phyloP scores from a whole-genome alignment of 176 grass and related monocot genomes.

The Cenchrus fungigraminus region DNA sequence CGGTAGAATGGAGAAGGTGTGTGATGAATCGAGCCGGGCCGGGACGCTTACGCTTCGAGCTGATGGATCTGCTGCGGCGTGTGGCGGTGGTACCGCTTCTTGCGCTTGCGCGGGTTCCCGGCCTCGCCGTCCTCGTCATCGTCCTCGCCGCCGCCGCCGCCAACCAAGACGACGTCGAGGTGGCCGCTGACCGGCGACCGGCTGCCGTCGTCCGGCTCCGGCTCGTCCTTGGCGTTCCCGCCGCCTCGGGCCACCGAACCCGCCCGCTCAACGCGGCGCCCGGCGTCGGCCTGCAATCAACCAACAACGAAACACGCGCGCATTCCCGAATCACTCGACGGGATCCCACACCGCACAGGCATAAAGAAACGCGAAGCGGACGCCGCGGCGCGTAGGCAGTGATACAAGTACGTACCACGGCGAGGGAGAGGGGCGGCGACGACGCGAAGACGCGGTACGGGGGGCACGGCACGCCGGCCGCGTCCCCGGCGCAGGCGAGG shows the following conservation, averaged over 20 bases:
- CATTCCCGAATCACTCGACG: slow-evolving; percentile 6
- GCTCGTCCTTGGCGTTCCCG: not conserved
- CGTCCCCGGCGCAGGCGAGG: slow-evolving; percentile 38
- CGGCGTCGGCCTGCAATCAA: slow-evolving; percentile 31
- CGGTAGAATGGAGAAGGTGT: not conserved
- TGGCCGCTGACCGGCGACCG: slow-evolving; percentile 51
- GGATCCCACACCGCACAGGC: not conserved
- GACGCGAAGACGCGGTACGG: slow-evolving; percentile 49
- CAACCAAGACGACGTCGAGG: slow-evolving; percentile 39
- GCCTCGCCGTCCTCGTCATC: slow-evolving; percentile 42
- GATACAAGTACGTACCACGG: slow-evolving; percentile 43
- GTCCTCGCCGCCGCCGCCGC: slow-evolving; percentile 34
- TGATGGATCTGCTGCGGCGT: slow-evolving; percentile 84
- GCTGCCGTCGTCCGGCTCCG: slow-evolving; percentile 58
- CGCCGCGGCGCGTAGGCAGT: not conserved
- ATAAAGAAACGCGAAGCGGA: not conserved
- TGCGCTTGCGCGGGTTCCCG: slow-evolving; percentile 61
- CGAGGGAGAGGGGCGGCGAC: slow-evolving; percentile 66
- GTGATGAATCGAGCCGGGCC: not conserved
- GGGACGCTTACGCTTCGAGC: slow-evolving; percentile 69
- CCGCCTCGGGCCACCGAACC: not conserved
- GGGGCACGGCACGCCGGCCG: slow-evolving; percentile 34
- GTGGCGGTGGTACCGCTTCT: slow-evolving; percentile 77
- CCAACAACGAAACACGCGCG: not conserved
- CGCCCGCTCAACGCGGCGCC: not conserved